These are phyloP conservation scores for Allomyces javanicus DNA, from an alignment of 192 early-diverging fungal genomes.

Conservation along the genomic window DNA sequence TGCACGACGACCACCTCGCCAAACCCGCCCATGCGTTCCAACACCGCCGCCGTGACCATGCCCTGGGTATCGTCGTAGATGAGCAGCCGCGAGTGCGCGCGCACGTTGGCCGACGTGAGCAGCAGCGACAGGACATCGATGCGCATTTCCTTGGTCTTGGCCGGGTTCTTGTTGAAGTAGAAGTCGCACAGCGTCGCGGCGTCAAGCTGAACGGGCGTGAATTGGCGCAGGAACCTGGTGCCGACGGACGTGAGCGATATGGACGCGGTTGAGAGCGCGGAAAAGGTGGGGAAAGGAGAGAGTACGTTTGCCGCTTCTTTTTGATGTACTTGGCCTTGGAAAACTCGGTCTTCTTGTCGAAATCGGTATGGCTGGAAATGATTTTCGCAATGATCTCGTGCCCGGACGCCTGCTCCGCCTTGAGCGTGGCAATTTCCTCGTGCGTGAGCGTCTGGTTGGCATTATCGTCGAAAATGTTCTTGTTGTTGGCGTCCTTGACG, in stretches of 20 bases:
- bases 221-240: conserved; percentile 54
- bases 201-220: conserved; percentile 56
- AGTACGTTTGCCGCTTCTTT: conserved; percentile 58
- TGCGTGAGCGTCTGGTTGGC: conserved; percentile 58
- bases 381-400: conserved; percentile 61
- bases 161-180: conserved; percentile 55
- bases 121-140: conserved; percentile 85
- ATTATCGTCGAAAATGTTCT: conserved; percentile 51
- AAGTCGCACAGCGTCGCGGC: conserved; percentile 55
- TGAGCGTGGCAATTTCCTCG: conserved; percentile 66
- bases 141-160: conserved; percentile 56
- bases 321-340: conserved; percentile 88
- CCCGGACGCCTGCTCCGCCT: conserved; percentile 26
- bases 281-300: not conserved
- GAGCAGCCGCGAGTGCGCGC: conserved; percentile 40
- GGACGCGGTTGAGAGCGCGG: no score
- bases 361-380: conserved; percentile 60
- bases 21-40: not conserved
- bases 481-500: conserved; percentile 63
- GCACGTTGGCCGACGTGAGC: conserved; percentile 62
- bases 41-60: conserved; percentile 51
- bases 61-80: conserved; percentile 86
- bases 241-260: no score
- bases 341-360: conserved; percentile 83
- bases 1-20: not conserved